Evolutionary conservation across 495 filamentous ascomycete genomes (phyloP), one percentile per base, ranked within the genome.

Genomic region (Xanthoparmelia taractica): DNA sequence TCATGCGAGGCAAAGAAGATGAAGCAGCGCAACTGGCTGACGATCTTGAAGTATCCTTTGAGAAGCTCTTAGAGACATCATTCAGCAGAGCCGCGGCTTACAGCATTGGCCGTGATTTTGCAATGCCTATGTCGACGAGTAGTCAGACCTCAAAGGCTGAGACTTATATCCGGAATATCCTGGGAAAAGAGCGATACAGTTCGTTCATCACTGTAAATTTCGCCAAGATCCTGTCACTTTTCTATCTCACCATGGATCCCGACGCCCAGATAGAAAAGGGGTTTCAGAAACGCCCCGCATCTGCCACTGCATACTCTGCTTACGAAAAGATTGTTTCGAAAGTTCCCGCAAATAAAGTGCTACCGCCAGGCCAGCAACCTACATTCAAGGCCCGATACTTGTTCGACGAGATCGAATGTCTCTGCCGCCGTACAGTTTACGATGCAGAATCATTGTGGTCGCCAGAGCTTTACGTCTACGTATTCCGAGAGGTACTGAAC

Each of bases 31-130:
- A 82, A 27, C 71, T 96, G 23, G 84, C 85, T 20, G 68, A 69
- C 18, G 73, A 77, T 27, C 74, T 96, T 43, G 79, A 80, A 3
- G 69, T 79, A 37, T 74, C 81, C 6, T 77, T 80, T 23, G 70
- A 75, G 29, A 77, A 88, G 18, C 74, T 95, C 27, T 66, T 95
- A 38, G 73, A 78, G 38, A 73, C 72, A n/a, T 87, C 84, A 29
- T 96, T 97, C 68, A 81, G 85, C 50, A 93, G 89, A 73, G 82
- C 87, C 17, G 80, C 90, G 50, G 91, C 91, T 29, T 97, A 97
- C 73, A 84, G 87, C 62, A 84, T 96, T 59, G 87, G 89, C 7
- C 82, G 87, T 68, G 91, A 96, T 71, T 85, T 91, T 65, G 82
- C 82, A 68, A 74, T 82, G 31, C 79, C 84, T 23, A 82, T 79